These are phyloP conservation scores for Diaporthe nobilis DNA, from an alignment of 2,329 filamentous ascomycete genomes.

Conservation along the genomic window DNA sequence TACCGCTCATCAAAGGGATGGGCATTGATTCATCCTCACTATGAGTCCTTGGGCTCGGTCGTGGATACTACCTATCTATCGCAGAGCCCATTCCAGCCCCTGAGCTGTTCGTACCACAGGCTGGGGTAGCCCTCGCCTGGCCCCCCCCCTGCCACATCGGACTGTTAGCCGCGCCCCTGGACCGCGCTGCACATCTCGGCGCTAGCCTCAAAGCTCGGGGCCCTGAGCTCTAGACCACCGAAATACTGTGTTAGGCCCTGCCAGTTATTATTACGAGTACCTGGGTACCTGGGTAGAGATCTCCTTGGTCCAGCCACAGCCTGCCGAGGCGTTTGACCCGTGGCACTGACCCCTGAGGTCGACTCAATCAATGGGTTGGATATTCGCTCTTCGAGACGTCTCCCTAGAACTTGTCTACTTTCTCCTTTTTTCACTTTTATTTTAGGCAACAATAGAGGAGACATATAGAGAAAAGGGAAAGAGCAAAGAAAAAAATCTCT, in stretches of 20 bases:
- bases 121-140: constrained; percentile 6
- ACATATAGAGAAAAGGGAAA: not conserved
- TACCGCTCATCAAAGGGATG: not conserved
- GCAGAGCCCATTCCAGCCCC: not conserved
- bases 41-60: not conserved
- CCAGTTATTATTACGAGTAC: not conserved
- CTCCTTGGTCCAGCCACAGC: not conserved
- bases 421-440: constrained; percentile 7
- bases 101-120: not conserved
- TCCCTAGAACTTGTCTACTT: no score
- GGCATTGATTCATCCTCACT: not conserved
- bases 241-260: not conserved
- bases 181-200: constrained; percentile 19
- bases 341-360: constrained; percentile 1
- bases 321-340: constrained; percentile 18
- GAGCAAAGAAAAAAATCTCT: not conserved
- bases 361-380: not conserved
- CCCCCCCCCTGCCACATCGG: not conserved
- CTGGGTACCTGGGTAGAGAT: not conserved
- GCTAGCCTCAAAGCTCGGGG: not conserved
- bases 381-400: not conserved
- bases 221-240: constrained; percentile 21
- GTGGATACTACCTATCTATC: not conserved
- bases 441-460: constrained; percentile 7
- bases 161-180: constrained; percentile 25